Evolutionary conservation across 768 basidiomycete genomes (phyloP).

Genomic region (Mycena albidolilacea): DNA sequence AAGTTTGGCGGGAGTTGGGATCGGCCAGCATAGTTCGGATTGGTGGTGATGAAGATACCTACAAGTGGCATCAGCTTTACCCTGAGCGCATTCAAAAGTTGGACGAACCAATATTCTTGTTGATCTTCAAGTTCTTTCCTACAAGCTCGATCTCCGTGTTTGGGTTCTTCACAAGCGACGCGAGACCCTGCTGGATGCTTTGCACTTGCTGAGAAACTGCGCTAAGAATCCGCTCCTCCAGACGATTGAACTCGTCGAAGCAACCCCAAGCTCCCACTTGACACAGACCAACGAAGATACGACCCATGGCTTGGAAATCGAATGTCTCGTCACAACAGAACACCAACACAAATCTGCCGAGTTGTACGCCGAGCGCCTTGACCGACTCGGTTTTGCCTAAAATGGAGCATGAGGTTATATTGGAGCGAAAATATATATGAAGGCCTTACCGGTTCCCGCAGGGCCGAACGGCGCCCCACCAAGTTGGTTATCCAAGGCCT

Average conservation of each 20-base stretch:
- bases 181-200: slow-evolving; percentile 96
- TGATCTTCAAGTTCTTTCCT: slow-evolving; percentile 93
- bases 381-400: slow-evolving; percentile 99
- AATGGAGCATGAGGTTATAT: slow-evolving; percentile 31
- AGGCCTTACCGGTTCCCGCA: slow-evolving; percentile 87
- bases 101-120: slow-evolving; percentile 87
- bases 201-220: slow-evolving; percentile 99
- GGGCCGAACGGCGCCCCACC: slow-evolving; percentile 99
- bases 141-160: slow-evolving; percentile 95
- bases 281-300: slow-evolving; percentile 98
- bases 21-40: slow-evolving; percentile 98
- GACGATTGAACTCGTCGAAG: slow-evolving; percentile 97
- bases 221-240: slow-evolving; percentile 97
- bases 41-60: slow-evolving; percentile 99
- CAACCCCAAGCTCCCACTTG: slow-evolving; percentile 99
- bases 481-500: slow-evolving; percentile 94
- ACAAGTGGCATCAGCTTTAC: slow-evolving; percentile 19
- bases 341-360: slow-evolving; percentile 99
- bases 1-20: slow-evolving; percentile 90
- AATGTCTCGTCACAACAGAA: slow-evolving; percentile 99
- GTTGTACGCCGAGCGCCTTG: slow-evolving; percentile 97
- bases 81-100: background rate
- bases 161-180: slow-evolving; percentile 85
- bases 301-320: slow-evolving; percentile 99
- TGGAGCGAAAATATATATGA: background rate